Evolutionary conservation across 352 stramenopile species (phyloP).

Genomic region (Globisporangium parvum): DNA sequence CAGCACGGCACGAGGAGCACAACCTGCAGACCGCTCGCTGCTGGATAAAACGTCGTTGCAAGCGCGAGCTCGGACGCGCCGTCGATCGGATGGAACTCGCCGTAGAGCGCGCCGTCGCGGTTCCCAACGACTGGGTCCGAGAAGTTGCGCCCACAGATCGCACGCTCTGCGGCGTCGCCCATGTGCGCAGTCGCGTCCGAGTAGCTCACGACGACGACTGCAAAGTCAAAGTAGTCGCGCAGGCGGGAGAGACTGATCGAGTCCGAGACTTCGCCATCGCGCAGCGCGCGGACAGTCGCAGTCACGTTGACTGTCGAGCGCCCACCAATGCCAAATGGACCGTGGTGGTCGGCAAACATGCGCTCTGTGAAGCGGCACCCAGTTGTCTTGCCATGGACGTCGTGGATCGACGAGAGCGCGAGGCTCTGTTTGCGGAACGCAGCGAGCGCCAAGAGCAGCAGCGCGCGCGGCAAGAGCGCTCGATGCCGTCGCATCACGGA

Average conservation of each 20-base stretch:
- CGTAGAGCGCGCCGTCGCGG: conserved; percentile 35
- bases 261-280: conserved; percentile 50
- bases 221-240: conserved; percentile 79
- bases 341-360: conserved; percentile 71
- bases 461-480: conserved; percentile 13
- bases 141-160: conserved; percentile 62
- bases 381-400: conserved; percentile 42
- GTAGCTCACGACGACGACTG: conserved; percentile 58
- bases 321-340: conserved; percentile 38
- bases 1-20: conserved; percentile 69
- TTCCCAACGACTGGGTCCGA: conserved; percentile 32
- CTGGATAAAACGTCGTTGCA: conserved; percentile 44
- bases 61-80: conserved; percentile 36
- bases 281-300: conserved; percentile 40
- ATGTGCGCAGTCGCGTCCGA: conserved; percentile 30
- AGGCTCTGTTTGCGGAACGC: conserved; percentile 22
- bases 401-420: conserved; percentile 50
- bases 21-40: conserved; percentile 47
- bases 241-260: conserved; percentile 63
- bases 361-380: conserved; percentile 66
- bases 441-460: conserved; percentile 25
- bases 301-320: conserved; percentile 44
- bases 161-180: conserved; percentile 33
- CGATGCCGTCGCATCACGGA: not conserved
- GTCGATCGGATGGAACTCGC: conserved; percentile 45